Evolutionary conservation across 768 basidiomycete genomes (phyloP).

Genomic region (Austroboletus eburneus): DNA sequence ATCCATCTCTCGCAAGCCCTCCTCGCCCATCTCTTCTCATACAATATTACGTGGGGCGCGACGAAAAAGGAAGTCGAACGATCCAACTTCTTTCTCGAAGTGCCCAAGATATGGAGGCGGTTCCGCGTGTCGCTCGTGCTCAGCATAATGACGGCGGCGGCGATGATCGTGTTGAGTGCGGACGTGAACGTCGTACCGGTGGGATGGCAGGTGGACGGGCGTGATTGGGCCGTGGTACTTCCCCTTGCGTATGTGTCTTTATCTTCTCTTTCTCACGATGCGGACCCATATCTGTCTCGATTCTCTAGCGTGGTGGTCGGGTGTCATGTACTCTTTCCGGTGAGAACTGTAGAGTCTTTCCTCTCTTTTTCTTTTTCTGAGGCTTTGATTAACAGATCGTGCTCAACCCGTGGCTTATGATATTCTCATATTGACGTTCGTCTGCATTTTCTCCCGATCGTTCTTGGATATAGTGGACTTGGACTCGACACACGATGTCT

Average conservation of each 20-base stretch:
- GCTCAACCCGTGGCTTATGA: conserved; percentile 86
- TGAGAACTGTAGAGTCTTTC: too few relatives aligned
- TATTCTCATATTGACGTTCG: conserved; percentile 63
- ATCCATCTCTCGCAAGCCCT: conserved; percentile 51
- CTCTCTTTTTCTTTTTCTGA: not conserved
- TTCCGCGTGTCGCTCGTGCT: conserved; percentile 76
- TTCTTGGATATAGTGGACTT: too few relatives aligned
- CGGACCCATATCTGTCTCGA: too few relatives aligned
- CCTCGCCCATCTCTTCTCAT: conserved; percentile 56
- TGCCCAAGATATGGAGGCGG: conserved; percentile 77
- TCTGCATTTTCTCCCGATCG: too few relatives aligned
- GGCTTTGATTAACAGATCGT: conserved; percentile 47
- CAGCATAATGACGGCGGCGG: conserved; percentile 47
- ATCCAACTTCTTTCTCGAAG: conserved; percentile 88
- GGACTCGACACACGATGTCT: too few relatives aligned
- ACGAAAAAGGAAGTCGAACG: conserved; percentile 82
- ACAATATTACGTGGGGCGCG: conserved; percentile 56
- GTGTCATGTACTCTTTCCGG: conserved; percentile 73
- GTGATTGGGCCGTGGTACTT: conserved; percentile 73
- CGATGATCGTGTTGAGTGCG: conserved; percentile 54
- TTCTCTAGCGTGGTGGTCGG: conserved; percentile 61
- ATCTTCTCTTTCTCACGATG: too few relatives aligned
- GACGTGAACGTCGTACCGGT: conserved; percentile 49
- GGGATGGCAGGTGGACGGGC: conserved; percentile 59
- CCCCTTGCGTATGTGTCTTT: conserved; percentile 73